Conservation (phyloP, 345 rosid genomes). For the Barbarea vulgaris region DNA sequence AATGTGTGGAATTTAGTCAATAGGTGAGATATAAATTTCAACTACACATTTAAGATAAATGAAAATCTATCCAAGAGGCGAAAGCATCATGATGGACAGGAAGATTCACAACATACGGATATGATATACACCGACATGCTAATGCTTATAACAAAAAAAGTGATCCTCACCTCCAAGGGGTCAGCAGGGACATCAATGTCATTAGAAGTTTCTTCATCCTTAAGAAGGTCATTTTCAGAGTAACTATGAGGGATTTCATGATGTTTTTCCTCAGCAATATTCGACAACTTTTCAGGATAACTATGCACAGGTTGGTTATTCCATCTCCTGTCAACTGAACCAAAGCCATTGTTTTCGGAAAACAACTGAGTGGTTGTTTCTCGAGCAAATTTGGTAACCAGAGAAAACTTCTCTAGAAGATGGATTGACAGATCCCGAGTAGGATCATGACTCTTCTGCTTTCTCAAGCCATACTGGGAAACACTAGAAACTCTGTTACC, state of each 20-base stretch:
- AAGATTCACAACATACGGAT: neutral
- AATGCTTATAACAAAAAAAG: constrained; percentile 14
- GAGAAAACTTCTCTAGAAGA: constrained; percentile 89
- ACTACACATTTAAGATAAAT: neutral
- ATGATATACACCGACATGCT: neutral
- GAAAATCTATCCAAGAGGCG: neutral
- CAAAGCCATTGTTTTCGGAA: constrained; percentile 69
- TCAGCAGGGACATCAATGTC: constrained; percentile 58
- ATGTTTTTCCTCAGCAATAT: constrained; percentile 49
- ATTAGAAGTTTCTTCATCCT: constrained; percentile 21
- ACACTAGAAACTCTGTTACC: constrained; percentile 41
- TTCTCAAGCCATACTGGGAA: constrained; percentile 57
- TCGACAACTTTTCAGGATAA: constrained; percentile 44
- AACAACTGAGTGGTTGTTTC: constrained; percentile 91
- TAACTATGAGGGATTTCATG: constrained; percentile 41
- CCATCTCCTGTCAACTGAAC: constrained; percentile 60
- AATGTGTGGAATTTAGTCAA: neutral
- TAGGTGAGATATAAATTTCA: neutral
- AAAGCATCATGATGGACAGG: neutral
- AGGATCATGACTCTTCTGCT: constrained; percentile 79
- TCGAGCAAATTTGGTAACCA: constrained; percentile 90
- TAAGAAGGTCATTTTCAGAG: constrained; percentile 24
- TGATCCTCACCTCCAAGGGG: constrained; percentile 70
- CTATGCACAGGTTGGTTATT: constrained; percentile 46
- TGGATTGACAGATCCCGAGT: constrained; percentile 89